Evolutionary conservation across 108 stramenopile species (phyloP).

Genomic region (Skeletonema costatum): DNA sequence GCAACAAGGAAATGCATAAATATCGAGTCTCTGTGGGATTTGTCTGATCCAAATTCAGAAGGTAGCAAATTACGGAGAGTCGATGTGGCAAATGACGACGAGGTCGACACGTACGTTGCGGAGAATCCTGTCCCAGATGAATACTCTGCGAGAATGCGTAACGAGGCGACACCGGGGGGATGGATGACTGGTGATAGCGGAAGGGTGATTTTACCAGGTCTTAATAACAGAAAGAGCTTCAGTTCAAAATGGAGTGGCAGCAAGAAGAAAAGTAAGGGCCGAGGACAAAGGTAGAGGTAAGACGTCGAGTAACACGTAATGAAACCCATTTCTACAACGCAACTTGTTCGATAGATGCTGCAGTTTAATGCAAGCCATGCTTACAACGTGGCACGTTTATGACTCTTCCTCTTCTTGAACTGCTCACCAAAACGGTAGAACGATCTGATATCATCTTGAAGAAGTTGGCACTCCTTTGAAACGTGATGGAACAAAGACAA

Average conservation of each 20-base stretch:
- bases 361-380: neutral
- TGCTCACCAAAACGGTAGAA: conserved; percentile 54
- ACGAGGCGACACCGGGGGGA: conserved; percentile 11
- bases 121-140: conserved; percentile 71
- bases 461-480: conserved; percentile 37
- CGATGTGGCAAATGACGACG: conserved; percentile 59
- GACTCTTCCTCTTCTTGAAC: neutral
- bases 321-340: neutral
- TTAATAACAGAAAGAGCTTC: conserved; percentile 32
- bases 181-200: conserved; percentile 34
- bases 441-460: conserved; percentile 50
- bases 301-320: neutral
- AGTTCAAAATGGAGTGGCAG: conserved; percentile 43
- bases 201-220: conserved; percentile 21
- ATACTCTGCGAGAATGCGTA: conserved; percentile 31
- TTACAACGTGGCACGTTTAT: neutral
- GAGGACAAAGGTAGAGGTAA: conserved; percentile 3
- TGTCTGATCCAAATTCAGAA: conserved; percentile 37
- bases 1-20: conserved; percentile 55
- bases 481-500: conserved; percentile 58
- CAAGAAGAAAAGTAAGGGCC: conserved; percentile 6
- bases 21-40: conserved; percentile 78
- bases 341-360: neutral
- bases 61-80: conserved; percentile 60
- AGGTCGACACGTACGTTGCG: conserved; percentile 72